These are phyloP conservation scores for Parafenestella ontariensis DNA, from an alignment of 2,329 filamentous ascomycete genomes.

Conservation along the genomic window DNA sequence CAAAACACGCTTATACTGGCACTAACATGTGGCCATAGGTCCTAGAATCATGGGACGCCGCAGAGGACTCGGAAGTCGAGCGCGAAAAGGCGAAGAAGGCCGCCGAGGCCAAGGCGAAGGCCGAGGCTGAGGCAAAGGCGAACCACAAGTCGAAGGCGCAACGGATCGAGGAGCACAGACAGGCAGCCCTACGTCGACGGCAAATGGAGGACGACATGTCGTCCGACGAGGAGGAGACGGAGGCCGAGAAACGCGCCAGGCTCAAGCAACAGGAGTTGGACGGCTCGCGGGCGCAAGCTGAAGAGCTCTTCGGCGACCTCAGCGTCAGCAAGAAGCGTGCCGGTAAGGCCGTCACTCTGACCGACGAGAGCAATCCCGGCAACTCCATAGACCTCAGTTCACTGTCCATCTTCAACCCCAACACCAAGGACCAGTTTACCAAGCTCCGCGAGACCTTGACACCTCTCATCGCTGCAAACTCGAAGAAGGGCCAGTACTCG, in stretches of 20 bases:
- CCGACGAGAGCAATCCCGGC: constrained; percentile 75
- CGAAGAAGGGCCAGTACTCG: constrained; percentile 88
- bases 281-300: constrained; percentile 84
- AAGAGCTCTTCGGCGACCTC: constrained; percentile 85
- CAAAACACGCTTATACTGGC: constrained; percentile 25
- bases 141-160: constrained; percentile 89
- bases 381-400: constrained; percentile 81
- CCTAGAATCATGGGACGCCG: constrained; percentile 95
- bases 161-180: constrained; percentile 80
- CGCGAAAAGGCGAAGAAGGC: constrained; percentile 93
- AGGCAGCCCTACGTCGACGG: constrained; percentile 64
- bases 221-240: constrained; percentile 74
- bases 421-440: constrained; percentile 85
- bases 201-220: constrained; percentile 63
- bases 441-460: constrained; percentile 78
- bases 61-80: constrained; percentile 95
- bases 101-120: constrained; percentile 84
- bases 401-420: constrained; percentile 86
- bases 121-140: constrained; percentile 84
- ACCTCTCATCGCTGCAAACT: constrained; percentile 75
- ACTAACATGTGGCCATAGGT: constrained; percentile 64
- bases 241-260: constrained; percentile 75
- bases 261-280: constrained; percentile 84
- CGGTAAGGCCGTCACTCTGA: constrained; percentile 70
- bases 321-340: constrained; percentile 75